Conservation (phyloP, 73 alveolate species). For the Paramecium caudatum region DNA sequence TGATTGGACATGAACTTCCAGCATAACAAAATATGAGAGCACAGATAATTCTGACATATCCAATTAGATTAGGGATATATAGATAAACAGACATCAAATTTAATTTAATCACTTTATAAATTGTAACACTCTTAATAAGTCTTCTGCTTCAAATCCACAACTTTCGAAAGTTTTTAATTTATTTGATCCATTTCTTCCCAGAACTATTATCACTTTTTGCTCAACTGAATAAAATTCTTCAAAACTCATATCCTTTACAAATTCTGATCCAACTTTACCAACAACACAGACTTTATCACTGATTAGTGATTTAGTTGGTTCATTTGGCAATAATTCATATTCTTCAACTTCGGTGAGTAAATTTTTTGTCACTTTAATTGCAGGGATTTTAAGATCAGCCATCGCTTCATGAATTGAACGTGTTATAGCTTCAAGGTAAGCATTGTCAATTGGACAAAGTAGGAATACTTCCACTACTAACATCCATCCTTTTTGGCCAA, state of each 20-base stretch:
- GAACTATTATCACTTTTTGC: neutral
- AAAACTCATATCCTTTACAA: constrained; percentile 50
- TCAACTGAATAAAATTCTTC: constrained; percentile 62
- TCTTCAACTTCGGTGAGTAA: constrained; percentile 39
- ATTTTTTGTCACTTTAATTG: constrained; percentile 34
- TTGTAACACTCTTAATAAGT: neutral
- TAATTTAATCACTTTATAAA: constrained; percentile 21
- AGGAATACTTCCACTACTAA: constrained; percentile 31
- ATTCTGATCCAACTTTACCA: constrained; percentile 39
- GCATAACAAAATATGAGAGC: constrained; percentile 53
- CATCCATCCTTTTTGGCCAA: constrained; percentile 58
- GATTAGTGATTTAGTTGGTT: constrained; percentile 35
- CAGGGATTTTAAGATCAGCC: constrained; percentile 34
- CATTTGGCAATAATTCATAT: constrained; percentile 56
- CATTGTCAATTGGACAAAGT: neutral
- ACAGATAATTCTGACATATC: constrained; percentile 61
- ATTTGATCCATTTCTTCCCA: constrained; percentile 22
- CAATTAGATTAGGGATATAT: constrained; percentile 64
- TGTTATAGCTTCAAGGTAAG: constrained; percentile 18
- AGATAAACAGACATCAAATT: constrained; percentile 37
- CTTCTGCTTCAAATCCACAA: constrained; percentile 51
- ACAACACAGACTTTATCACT: neutral
- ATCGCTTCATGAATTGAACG: constrained; percentile 15
- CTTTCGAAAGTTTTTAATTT: neutral
- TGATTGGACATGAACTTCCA: constrained; percentile 29